Evolutionary conservation across 1,284 basidiomycete genomes (phyloP).

Genomic region (Ceratobasidium sp.): DNA sequence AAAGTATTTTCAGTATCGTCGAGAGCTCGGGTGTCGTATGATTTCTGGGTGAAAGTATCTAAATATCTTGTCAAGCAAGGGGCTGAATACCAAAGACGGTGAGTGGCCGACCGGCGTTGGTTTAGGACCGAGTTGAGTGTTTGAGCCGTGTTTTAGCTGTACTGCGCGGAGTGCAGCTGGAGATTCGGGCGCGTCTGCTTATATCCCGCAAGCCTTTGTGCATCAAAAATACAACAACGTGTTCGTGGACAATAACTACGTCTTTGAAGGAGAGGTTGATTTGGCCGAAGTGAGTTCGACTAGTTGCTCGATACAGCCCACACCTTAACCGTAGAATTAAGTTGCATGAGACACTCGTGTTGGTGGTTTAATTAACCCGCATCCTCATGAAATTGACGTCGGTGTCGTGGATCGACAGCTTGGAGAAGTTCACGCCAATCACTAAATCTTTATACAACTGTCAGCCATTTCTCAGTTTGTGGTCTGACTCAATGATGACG

Average conservation of each 20-base stretch:
- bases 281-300: slow-evolving; percentile 5
- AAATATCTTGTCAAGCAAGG: slow-evolving; percentile 12
- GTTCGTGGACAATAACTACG: neutral
- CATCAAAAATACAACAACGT: slow-evolving; percentile 18
- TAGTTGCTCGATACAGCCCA: no score
- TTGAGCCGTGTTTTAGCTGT: slow-evolving; percentile 8
- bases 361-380: neutral
- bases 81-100: slow-evolving; percentile 30
- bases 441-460: slow-evolving; percentile 41
- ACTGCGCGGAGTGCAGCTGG: neutral
- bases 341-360: slow-evolving; percentile 29
- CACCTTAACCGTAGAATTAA: neutral
- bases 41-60: slow-evolving; percentile 42
- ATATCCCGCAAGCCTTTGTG: slow-evolving; percentile 4
- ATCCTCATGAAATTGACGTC: neutral
- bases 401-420: neutral
- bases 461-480: neutral
- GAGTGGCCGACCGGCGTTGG: neutral
- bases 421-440: slow-evolving; percentile 34
- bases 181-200: neutral
- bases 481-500: neutral
- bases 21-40: slow-evolving; percentile 16
- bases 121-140: neutral
- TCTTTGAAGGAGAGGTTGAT: slow-evolving; percentile 1
- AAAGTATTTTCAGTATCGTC: slow-evolving; percentile 26